Base-by-base conservation (phyloP, 495 filamentous ascomycete genomes). In the Podospora bellae-mahoneyi region DNA sequence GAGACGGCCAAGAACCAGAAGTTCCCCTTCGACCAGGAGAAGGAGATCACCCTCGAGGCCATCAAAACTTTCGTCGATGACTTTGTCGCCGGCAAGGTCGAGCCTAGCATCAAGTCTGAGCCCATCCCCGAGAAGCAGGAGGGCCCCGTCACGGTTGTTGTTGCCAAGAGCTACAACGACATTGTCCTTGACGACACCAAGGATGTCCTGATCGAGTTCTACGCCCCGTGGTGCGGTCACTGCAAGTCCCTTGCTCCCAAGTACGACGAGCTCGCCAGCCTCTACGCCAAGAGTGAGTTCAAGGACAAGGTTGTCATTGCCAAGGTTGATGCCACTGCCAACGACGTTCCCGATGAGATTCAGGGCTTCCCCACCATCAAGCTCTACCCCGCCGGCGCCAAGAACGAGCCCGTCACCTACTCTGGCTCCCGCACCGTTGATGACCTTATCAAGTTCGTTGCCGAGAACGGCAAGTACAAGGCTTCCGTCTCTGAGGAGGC, bases 301-400 rank as follows among this genome's bases (percentile, higher is more conserved):
- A 85, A 87, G 78, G 84, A 89, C 75, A 91, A 97, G 86, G 90
- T 98, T 53, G 90, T 90, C 68, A 89, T 99, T 73, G 95, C 96
- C 78, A 99, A 99, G 88, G 91, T 99, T 74, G 95, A 99, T 78
- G 95, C 95, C 60, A 99, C 96, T 48, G 83, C 84, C 83, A 99
- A 99, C 83, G 95, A 99, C 77, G 91, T 98, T 28, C 95, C 96
- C 15, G 94, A 97, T 79, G 90, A 97, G 78, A 95, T 99, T 78
- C 88, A 91, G 77, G 95, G 95, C 64, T 99, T 99, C 92, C 95
- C 95, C 32, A 99, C 95, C 77, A 98, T 99, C 87, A 99, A 97
- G 87, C 86, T 99, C 53, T 99, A 88, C 89, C 88, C 92, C 67
- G 95, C 96, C 66, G 94, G 93, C 69, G 83, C 86, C 77, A 99